These are phyloP conservation scores for Penicillium cinerascens DNA, from an alignment of 495 filamentous ascomycete genomes.

Conservation along the genomic window DNA sequence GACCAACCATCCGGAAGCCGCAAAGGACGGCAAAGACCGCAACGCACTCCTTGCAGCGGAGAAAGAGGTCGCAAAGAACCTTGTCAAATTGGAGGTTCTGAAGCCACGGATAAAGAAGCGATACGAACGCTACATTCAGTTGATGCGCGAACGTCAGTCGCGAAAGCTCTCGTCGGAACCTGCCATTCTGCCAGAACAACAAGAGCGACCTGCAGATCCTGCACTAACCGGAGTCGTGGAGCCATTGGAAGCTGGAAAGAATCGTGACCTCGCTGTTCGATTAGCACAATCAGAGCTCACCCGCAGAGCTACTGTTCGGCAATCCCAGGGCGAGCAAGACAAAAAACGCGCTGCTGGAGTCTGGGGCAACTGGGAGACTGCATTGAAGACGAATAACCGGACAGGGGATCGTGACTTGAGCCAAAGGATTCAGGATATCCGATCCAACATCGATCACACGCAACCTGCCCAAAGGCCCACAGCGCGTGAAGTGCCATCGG, in stretches of 20 bases:
- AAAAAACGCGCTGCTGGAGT: slow-evolving; percentile 55
- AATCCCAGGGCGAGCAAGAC: slow-evolving; percentile 52
- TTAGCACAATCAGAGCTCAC: slow-evolving; percentile 71
- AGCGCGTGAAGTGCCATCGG: slow-evolving; percentile 11
- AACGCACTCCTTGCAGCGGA: slow-evolving; percentile 46
- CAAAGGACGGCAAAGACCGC: slow-evolving; percentile 44
- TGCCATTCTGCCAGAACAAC: slow-evolving; percentile 9
- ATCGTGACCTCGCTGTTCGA: slow-evolving; percentile 74
- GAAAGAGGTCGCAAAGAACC: slow-evolving; percentile 50
- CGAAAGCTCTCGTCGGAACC: slow-evolving; percentile 24
- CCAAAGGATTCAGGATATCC: slow-evolving; percentile 45
- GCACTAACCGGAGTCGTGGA: slow-evolving; percentile 40
- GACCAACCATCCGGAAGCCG: slow-evolving; percentile 54
- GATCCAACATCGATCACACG: slow-evolving; percentile 32
- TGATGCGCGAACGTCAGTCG: slow-evolving; percentile 48
- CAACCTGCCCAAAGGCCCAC: slow-evolving; percentile 10
- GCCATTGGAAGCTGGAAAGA: slow-evolving; percentile 64
- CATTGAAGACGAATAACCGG: slow-evolving; percentile 28
- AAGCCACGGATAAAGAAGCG: slow-evolving; percentile 66
- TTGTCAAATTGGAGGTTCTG: slow-evolving; percentile 58
- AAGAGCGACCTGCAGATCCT: slow-evolving; percentile 30
- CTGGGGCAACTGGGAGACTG: slow-evolving; percentile 59
- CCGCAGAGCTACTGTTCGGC: slow-evolving; percentile 59
- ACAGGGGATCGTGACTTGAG: slow-evolving; percentile 39
- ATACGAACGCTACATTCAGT: slow-evolving; percentile 56